phyloP scores from a whole-genome alignment of 2,329 filamentous ascomycete genomes.

The Aspergillus ochraceus region DNA sequence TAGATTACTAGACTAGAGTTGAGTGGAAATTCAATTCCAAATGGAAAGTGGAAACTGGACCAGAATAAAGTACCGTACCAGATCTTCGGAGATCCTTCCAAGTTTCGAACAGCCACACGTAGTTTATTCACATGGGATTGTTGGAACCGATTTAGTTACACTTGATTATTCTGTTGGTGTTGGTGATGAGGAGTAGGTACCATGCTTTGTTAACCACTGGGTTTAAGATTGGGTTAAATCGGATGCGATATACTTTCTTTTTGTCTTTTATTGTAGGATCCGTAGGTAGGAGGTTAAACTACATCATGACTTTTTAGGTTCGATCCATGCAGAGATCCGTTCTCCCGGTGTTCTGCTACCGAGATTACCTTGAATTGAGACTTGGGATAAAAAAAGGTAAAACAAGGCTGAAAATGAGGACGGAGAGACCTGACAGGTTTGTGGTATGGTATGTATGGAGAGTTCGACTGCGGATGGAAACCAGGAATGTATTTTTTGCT shows the following conservation, averaged over 20 bases:
- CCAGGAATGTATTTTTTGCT: too few species aligned
- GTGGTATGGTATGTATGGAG: too few species aligned
- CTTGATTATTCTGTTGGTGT: background rate
- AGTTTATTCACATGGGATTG: background rate
- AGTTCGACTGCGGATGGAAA: too few species aligned
- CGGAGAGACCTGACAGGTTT: too few species aligned
- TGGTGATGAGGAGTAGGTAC: too few species aligned
- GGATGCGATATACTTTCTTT: slow-evolving; percentile 3
- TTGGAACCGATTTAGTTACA: background rate
- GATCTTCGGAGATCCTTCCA: background rate
- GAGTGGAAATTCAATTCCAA: too few species aligned
- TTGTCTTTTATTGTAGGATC: background rate
- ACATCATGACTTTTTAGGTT: slow-evolving; percentile 1
- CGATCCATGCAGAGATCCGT: background rate
- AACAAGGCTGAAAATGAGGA: too few species aligned
- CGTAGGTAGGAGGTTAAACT: background rate
- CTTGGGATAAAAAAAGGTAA: too few species aligned
- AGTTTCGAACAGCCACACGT: background rate
- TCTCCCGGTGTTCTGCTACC: background rate
- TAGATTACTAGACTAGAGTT: too few species aligned
- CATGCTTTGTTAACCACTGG: too few species aligned
- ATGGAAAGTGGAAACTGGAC: too few species aligned
- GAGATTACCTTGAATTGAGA: too few species aligned
- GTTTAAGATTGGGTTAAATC: background rate
- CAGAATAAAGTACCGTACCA: background rate